Evolutionary conservation across 495 filamentous ascomycete species (phyloP), one percentile per base, ranked within the genome.

Genomic region (Halenospora varia): DNA sequence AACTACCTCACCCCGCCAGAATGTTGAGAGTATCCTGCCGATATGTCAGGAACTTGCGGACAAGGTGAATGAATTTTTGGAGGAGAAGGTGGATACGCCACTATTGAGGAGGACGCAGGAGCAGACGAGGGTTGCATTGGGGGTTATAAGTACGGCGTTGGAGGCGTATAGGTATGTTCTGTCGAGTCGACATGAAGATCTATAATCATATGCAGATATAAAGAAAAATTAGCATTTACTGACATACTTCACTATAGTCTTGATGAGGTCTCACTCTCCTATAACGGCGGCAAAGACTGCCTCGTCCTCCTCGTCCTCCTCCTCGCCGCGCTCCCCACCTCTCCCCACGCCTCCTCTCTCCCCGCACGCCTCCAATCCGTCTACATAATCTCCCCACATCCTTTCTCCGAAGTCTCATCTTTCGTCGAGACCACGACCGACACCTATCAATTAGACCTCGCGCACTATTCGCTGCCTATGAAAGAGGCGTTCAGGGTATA

Each of bases 251-350:
- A n/a, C n/a, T 20, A 62, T 59, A 92, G 89, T 50, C 82, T 87
- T 53, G 75, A 86, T 48, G 80, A 95, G 62, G 77, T 97, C 47
- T 91, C 93, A 10, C 77, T 98, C 56, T 95, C 95, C 48, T 98
- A 96, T 69, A 98, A 98, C 63, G 94, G 94, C 73, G 94, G 94
- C 45, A 98, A 98, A 71, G 94, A 98, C 82, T 98, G 94, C 66
- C 85, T 97, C 22, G 89, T 96, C 55, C 84, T 97, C 10, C 79
- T 97, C n/a, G 75, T 97, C 62, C 77, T 97, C 56, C 90, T 93
- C 71, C 84, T 97, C 63, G 83, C 86, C 59, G 82, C 83, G 55
- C 78, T 96, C 23, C 70, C 75, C 9, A 66, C 11, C 60, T 66
- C 59, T 55, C 56, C 25, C 51, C 52, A 19, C 51, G 51, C 18